phyloP scores from a whole-genome alignment of 2,329 filamentous ascomycete genomes.

The Sporothrix brasiliensis region DNA sequence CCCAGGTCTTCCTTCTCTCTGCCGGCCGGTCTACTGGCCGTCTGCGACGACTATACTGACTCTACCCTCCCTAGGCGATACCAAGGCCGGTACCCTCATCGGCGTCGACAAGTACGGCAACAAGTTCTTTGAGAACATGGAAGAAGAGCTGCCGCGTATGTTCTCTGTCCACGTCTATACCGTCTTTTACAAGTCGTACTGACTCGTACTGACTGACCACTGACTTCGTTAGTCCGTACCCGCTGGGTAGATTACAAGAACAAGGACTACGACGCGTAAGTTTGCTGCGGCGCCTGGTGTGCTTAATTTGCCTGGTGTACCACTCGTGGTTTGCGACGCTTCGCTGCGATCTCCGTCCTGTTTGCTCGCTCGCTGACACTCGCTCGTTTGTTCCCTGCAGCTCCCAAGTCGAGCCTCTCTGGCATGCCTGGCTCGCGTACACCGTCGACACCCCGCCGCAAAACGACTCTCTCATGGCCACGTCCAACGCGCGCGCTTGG shows the following conservation, averaged over 20 bases:
- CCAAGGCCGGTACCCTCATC: slow-evolving; percentile 86
- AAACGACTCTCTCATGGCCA: slow-evolving; percentile 69
- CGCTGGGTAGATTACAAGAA: slow-evolving; percentile 97
- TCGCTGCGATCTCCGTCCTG: neutral
- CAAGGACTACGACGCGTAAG: slow-evolving; percentile 77
- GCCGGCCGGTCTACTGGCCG: neutral
- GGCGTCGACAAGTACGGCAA: slow-evolving; percentile 90
- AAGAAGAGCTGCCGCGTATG: slow-evolving; percentile 90
- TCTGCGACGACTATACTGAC: neutral
- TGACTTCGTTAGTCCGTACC: slow-evolving; percentile 69
- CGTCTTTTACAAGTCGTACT: neutral
- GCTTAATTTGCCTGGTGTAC: neutral
- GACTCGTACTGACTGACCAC: no score
- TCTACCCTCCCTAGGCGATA: slow-evolving; percentile 70
- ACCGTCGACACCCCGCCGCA: slow-evolving; percentile 82
- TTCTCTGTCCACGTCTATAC: neutral
- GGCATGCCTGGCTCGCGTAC: slow-evolving; percentile 98
- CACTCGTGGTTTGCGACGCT: neutral
- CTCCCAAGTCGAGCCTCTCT: slow-evolving; percentile 88
- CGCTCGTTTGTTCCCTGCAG: slow-evolving; percentile 44
- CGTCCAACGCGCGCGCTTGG: slow-evolving; percentile 64
- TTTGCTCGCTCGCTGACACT: slow-evolving; percentile 12
- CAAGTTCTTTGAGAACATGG: slow-evolving; percentile 94
- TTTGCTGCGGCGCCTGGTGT: slow-evolving; percentile 29
- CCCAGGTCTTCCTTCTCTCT: neutral